phyloP scores from a whole-genome alignment of 2,329 filamentous ascomycete species.

The Daldinia eschscholtzii region DNA sequence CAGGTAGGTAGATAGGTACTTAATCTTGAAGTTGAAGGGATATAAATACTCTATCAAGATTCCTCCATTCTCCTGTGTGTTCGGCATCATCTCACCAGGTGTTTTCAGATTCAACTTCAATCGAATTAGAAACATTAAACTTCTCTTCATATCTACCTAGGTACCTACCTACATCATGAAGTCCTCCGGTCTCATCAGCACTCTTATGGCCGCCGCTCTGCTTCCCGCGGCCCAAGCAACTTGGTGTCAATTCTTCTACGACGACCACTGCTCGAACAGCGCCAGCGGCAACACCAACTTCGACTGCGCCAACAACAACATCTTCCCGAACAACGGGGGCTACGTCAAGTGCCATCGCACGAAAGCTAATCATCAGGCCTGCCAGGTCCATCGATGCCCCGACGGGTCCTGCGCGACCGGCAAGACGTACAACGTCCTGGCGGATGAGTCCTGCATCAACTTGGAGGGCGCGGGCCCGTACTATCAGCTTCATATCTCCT shows the following conservation, averaged over 20 bases:
- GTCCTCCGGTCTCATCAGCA: not conserved
- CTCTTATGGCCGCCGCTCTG: not conserved
- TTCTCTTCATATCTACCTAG: not conserved
- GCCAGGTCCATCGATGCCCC: not conserved
- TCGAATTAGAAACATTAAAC: not conserved
- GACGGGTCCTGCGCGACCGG: not conserved
- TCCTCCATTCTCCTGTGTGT: not conserved
- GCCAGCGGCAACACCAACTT: not conserved
- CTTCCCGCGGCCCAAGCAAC: not conserved
- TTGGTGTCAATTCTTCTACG: constrained; percentile 3
- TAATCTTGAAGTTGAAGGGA: not conserved
- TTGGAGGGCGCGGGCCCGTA: not conserved
- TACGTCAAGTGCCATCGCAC: not conserved
- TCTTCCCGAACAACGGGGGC: not conserved
- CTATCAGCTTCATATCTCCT: not conserved
- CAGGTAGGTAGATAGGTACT: not conserved
- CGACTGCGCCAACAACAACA: not conserved
- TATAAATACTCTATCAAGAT: not conserved
- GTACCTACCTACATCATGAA: not conserved
- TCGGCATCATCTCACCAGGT: not conserved
- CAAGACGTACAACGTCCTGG: not conserved
- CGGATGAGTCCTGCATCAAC: not conserved
- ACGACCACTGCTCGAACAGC: not conserved
- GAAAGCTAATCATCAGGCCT: not conserved
- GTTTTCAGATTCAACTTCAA: not conserved